Conservation (phyloP, 2,329 filamentous ascomycete species). For the Orbilia javanica region DNA sequence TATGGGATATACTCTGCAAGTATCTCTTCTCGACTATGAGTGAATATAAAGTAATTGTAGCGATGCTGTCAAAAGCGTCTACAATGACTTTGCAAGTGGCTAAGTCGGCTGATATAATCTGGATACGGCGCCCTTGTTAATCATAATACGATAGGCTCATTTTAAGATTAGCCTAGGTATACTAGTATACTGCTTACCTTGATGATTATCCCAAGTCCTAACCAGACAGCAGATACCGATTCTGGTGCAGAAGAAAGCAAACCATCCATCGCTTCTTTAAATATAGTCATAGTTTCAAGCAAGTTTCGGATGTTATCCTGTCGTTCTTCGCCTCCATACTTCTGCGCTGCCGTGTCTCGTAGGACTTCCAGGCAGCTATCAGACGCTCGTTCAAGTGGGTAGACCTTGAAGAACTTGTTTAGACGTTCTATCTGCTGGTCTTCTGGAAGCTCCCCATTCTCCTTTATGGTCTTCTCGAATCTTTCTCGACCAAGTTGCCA, state of each 20-base stretch:
- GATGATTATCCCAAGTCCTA: constrained; percentile 1
- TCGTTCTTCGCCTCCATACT: neutral
- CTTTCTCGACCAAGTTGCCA: neutral
- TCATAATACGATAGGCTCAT: no score
- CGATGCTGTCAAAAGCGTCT: constrained; percentile 23
- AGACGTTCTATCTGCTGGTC: neutral
- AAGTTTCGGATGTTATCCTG: neutral
- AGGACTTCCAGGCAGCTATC: neutral
- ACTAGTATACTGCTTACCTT: neutral
- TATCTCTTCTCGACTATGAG: constrained; percentile 23
- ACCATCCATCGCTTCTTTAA: neutral
- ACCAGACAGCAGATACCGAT: constrained; percentile 7
- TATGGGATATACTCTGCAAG: neutral
- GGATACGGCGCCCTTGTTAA: no score
- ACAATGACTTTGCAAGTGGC: neutral
- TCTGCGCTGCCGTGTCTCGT: neutral
- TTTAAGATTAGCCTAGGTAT: neutral
- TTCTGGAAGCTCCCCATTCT: neutral
- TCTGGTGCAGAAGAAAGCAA: neutral
- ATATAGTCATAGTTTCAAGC: neutral
- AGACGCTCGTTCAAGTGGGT: neutral
- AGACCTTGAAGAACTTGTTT: constrained; percentile 5
- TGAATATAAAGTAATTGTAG: constrained; percentile 24
- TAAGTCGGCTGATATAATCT: neutral
- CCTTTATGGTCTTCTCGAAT: neutral